Evolutionary conservation across 1,284 basidiomycete species (phyloP).

Genomic region (Pseudomicrostroma phylloplanum): DNA sequence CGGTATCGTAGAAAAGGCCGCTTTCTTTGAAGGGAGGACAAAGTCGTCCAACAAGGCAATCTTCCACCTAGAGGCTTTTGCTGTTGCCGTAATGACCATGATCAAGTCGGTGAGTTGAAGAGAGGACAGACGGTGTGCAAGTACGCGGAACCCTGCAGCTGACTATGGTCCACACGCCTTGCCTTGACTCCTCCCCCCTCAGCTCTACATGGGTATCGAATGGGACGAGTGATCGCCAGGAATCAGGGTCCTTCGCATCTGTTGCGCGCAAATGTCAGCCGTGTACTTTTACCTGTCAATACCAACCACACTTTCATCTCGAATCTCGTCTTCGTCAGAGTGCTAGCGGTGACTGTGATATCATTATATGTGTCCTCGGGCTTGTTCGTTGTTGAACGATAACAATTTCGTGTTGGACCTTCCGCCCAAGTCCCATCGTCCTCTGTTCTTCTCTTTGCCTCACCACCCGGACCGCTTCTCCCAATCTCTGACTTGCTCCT

Average conservation of each 20-base stretch:
- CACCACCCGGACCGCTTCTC: constrained; percentile 1
- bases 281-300: too few species aligned
- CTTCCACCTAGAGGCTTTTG: constrained; percentile 50
- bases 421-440: too few species aligned
- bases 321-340: too few species aligned
- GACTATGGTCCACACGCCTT: neutral
- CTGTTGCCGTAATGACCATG: constrained; percentile 47
- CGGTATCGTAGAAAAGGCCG: constrained; percentile 57
- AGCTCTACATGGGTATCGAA: constrained; percentile 9
- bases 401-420: too few species aligned
- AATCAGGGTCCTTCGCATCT: too few species aligned
- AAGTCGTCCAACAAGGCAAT: constrained; percentile 15
- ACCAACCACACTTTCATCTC: too few species aligned
- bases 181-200: neutral
- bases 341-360: too few species aligned
- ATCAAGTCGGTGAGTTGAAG: constrained; percentile 32
- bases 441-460: too few species aligned
- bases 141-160: neutral
- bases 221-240: neutral
- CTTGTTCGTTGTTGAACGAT: too few species aligned
- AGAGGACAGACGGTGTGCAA: neutral
- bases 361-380: too few species aligned
- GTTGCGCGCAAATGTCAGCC: too few species aligned
- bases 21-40: constrained; percentile 64
- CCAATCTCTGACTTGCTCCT: constrained; percentile 1